Percentiles rank a stretch among this genome's conserved stretches.
phyloP scores from a whole-genome alignment of 345 rosid genomes.

The Litchi chinensis region DNA sequence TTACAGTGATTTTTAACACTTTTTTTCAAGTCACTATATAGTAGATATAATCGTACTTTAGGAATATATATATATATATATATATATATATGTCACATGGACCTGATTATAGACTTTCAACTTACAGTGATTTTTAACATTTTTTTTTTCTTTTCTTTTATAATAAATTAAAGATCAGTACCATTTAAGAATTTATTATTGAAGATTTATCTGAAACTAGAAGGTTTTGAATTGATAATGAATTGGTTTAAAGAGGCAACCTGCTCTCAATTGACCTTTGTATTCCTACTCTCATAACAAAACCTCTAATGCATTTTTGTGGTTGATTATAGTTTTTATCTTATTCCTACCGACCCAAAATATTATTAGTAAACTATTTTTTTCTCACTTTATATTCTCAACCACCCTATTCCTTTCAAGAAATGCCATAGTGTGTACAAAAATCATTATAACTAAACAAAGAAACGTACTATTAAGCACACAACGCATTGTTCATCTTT shows the following conservation, averaged over 20 bases:
- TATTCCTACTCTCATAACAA: neutral
- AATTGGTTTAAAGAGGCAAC: slow-evolving; percentile 14
- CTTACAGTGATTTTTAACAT: too few relatives aligned
- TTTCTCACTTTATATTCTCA: slow-evolving; percentile 15
- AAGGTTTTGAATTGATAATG: neutral
- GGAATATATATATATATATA: too few relatives aligned
- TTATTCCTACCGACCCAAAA: slow-evolving; percentile 10
- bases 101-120: too few relatives aligned
- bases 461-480: neutral
- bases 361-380: neutral
- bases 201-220: too few relatives aligned
- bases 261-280: slow-evolving; percentile 21
- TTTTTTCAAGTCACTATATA: neutral
- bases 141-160: too few relatives aligned
- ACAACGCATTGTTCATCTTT: neutral
- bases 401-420: neutral
- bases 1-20: too few relatives aligned
- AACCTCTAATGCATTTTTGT: neutral
- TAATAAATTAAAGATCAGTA: too few relatives aligned
- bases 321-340: neutral
- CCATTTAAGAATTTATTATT: too few relatives aligned
- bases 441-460: too few relatives aligned
- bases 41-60: too few relatives aligned
- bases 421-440: neutral
- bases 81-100: too few relatives aligned